Base-by-base conservation (phyloP, 129 eudicot genomes). In the Cynara cardunculus region DNA sequence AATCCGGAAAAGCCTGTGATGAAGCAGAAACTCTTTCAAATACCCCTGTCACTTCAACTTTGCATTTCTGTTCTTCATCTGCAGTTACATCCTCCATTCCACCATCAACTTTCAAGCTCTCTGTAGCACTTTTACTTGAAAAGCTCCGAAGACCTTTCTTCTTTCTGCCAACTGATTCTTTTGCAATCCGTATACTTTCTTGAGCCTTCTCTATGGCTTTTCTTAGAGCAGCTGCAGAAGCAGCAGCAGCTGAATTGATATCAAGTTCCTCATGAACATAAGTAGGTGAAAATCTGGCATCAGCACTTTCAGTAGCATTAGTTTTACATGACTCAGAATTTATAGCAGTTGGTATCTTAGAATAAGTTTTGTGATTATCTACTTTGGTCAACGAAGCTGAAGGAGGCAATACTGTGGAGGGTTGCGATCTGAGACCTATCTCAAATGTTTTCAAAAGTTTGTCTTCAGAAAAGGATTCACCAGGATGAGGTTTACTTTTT, bases 151-250 rank as follows among this genome's bases (percentile, higher is more conserved):
- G 69, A 53, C 91, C 90, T 28, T 90, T 90, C 80, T 80, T 90
- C 80, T 86, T 88, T 79, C 97, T 87, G 26, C 95, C 91, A 95
- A 88, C 85, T 21, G 89, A 83, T 77, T 89, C 94, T 80, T 95
- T 96, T 22, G 99, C 98, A 70, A 88, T 80, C 26, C 97, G 89
- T 80, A 96, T 92, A 80, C 88, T 93, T 83, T 91, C 97, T 85
- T 93, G 98, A 79, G 99, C 99, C 86, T 91, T 91, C 69, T 93
- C 96, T 44, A 96, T 88, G 61, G 98, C 99, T 79, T 89, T 84
- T 83, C 76, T 91, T 84, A 96, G 80, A 71, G 96, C 91, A 71
- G 91, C 94, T 79, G 87, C 93, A 85, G 94, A 91, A 62, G 84
- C 89, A 32, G 91, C 96, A 69, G 97, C 99, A 69, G 84, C 88